Conservation (phyloP, 1,139 yeast genomes). For the Debaryomycetaceae sp. region DNA sequence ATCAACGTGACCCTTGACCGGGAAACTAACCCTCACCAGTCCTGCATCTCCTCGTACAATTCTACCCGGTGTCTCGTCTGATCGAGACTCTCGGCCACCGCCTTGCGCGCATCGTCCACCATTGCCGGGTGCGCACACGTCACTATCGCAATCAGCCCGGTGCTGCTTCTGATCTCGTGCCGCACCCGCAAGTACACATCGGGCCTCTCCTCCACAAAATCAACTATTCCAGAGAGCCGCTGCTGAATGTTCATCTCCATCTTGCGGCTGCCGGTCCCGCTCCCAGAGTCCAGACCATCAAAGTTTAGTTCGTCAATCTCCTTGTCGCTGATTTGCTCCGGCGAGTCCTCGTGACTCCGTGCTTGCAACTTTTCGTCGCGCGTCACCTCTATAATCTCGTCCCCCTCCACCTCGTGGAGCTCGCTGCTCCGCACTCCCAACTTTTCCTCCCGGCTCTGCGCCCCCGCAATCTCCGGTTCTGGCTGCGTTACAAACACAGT, state of each 20-base stretch:
- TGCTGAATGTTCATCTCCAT: not conserved
- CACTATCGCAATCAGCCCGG: slow-evolving; percentile 25
- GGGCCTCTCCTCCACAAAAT: slow-evolving; percentile 38
- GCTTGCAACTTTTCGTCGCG: slow-evolving; percentile 3
- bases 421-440: slow-evolving; percentile 1
- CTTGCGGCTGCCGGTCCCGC: not conserved
- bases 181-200: slow-evolving; percentile 24
- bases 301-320: not conserved
- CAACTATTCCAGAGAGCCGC: slow-evolving; percentile 14
- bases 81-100: slow-evolving; percentile 19
- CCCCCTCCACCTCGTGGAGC: not conserved
- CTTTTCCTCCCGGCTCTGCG: too few species aligned
- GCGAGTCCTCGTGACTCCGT: too few species aligned
- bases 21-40: slow-evolving; percentile 20
- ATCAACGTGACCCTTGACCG: not conserved
- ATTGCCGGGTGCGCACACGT: slow-evolving; percentile 33
- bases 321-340: not conserved
- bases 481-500: slow-evolving; percentile 22
- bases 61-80: slow-evolving; percentile 24
- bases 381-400: slow-evolving; percentile 1
- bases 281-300: too few species aligned
- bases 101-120: slow-evolving; percentile 28
- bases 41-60: slow-evolving; percentile 30
- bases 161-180: slow-evolving; percentile 22
- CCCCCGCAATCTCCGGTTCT: slow-evolving; percentile 6